A percentile compares a stretch with the other conserved stretches of the same genome.
These are phyloP conservation scores for Crithidia brevicula DNA, from an alignment of 208 protist genomes.

Conservation along the genomic window DNA sequence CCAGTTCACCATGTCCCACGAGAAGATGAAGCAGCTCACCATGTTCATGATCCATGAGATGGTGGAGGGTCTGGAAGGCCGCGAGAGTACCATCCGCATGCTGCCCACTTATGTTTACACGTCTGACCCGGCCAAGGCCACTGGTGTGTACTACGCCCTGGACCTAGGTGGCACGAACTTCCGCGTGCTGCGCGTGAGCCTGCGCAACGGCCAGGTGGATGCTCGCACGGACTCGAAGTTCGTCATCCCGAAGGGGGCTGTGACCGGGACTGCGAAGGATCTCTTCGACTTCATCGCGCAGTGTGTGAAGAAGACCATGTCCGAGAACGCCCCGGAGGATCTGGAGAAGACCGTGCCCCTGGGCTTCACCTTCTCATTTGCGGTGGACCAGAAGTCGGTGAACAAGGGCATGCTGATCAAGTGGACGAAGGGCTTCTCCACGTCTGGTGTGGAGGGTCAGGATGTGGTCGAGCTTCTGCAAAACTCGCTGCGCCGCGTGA, in stretches of 20 bases:
- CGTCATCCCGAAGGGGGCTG: conserved; percentile 56
- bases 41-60: conserved; percentile 88
- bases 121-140: conserved; percentile 49
- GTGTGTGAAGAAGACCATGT: conserved; percentile 70
- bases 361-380: conserved; percentile 95
- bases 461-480: conserved; percentile 91
- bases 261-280: conserved; percentile 55
- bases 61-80: conserved; percentile 79
- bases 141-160: conserved; percentile 86
- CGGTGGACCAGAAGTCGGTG: conserved; percentile 78
- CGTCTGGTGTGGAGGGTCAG: conserved; percentile 81
- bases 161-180: conserved; percentile 94
- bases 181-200: conserved; percentile 74
- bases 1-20: conserved; percentile 64
- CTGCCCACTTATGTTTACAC: conserved; percentile 88
- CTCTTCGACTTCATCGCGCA: conserved; percentile 91
- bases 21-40: conserved; percentile 69
- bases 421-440: conserved; percentile 94
- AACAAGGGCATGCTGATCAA: conserved; percentile 81
- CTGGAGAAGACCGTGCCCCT: conserved; percentile 62
- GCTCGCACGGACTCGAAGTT: conserved; percentile 51
- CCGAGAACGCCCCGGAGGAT: conserved; percentile 63
- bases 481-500: conserved; percentile 53
- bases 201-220: conserved; percentile 56
- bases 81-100: conserved; percentile 80